phyloP scores from a whole-genome alignment of 495 filamentous ascomycete species.

The Parathielavia appendiculata region DNA sequence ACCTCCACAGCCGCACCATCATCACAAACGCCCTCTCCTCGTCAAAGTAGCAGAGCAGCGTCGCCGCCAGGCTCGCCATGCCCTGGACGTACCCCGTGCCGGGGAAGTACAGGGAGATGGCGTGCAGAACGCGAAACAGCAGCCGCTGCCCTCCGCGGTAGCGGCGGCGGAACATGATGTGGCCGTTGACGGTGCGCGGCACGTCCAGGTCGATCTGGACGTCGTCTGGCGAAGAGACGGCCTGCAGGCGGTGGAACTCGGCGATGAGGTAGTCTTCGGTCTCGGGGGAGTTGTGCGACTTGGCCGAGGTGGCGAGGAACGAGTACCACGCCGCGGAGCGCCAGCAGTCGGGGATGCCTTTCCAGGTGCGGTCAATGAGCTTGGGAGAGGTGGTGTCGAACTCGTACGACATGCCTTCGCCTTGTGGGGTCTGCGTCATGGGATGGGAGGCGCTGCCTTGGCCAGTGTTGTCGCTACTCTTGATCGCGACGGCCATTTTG shows the following conservation, averaged over 20 bases:
- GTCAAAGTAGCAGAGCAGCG: conserved; percentile 92
- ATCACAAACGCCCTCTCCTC: conserved; percentile 93
- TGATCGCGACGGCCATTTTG: conserved; percentile 81
- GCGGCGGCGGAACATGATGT: conserved; percentile 94
- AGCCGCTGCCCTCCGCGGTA: conserved; percentile 90
- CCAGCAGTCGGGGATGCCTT: conserved; percentile 97
- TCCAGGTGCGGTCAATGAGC: conserved; percentile 88
- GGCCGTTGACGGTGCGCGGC: conserved; percentile 86
- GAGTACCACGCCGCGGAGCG: conserved; percentile 89
- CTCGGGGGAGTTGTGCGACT: conserved; percentile 36
- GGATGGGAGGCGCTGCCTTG: not conserved
- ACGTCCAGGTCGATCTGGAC: conserved; percentile 98
- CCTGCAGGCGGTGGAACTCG: conserved; percentile 63
- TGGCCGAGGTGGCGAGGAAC: conserved; percentile 83
- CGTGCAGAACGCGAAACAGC: conserved; percentile 88
- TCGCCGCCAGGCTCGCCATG: conserved; percentile 92
- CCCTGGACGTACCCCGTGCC: conserved; percentile 95
- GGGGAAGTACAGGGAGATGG: conserved; percentile 82
- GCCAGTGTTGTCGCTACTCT: conserved; percentile 20
- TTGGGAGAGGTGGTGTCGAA: conserved; percentile 84
- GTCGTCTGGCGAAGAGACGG: conserved; percentile 76
- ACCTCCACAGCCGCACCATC: conserved; percentile 85
- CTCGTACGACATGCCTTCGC: conserved; percentile 83
- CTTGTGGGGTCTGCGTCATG: conserved; percentile 32
- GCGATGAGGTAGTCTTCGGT: conserved; percentile 67